phyloP scores from a whole-genome alignment of 2,329 filamentous ascomycete species.

The Thielaviopsis punctulata region DNA sequence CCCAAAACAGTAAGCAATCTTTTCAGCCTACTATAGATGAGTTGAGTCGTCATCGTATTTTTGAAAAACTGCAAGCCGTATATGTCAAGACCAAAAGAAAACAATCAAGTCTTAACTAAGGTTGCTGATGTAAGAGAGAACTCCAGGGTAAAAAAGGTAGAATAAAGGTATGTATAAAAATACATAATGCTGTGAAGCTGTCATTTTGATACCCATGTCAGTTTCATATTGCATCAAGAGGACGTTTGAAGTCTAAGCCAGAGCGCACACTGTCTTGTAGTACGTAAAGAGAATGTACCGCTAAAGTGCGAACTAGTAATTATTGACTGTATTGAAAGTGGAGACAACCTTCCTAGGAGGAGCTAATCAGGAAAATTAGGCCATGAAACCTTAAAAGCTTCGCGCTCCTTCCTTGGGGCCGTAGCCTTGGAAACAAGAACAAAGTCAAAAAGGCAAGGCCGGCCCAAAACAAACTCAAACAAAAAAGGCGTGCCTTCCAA shows the following conservation, averaged over 20 bases:
- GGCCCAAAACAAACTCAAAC: not conserved
- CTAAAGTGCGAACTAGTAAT: not conserved
- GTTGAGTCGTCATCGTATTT: too few species aligned
- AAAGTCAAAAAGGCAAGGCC: not conserved
- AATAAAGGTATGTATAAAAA: too few species aligned
- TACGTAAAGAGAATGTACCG: not conserved
- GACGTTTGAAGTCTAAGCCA: constrained; percentile 1
- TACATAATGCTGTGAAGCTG: too few species aligned
- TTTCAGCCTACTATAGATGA: too few species aligned
- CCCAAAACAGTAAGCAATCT: not conserved
- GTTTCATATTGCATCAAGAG: not conserved
- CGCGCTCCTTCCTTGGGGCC: not conserved
- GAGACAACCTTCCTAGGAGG: not conserved
- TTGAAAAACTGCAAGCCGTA: too few species aligned
- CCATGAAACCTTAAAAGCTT: constrained; percentile 5
- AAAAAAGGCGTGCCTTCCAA: not conserved
- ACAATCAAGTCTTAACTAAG: too few species aligned
- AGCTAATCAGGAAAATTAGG: constrained; percentile 1
- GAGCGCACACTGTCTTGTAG: constrained; percentile 6
- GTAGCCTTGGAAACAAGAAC: not conserved
- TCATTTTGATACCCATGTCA: not conserved
- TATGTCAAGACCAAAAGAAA: too few species aligned
- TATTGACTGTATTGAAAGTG: constrained; percentile 2
- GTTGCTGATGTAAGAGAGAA: too few species aligned
- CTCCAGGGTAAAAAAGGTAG: too few species aligned